Evolutionary conservation across 2,329 filamentous ascomycete species (phyloP), one percentile per base, ranked within the genome.

Genomic region (Fusarium duplospermum): DNA sequence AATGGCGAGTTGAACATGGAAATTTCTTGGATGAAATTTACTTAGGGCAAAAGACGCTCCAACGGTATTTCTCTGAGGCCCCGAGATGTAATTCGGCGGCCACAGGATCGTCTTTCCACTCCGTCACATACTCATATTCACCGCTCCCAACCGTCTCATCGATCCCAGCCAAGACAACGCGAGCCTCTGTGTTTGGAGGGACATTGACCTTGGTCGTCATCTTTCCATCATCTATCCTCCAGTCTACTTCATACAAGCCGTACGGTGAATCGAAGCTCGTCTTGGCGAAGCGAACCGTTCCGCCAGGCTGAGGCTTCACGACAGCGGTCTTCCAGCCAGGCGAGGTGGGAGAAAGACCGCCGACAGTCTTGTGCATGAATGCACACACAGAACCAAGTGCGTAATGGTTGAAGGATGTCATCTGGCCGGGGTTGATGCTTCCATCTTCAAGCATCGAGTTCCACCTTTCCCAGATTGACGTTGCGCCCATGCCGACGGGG

Each of bases 401-500:
- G 61, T 87, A 88, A 70, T 88, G 86, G 52, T 87, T 87, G 71
- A 86, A 86, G 10, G 84, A 86, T 0, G 85, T 87, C 86, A 88
- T 87, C 33, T 80, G 75, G 1, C 86, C 83, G 0, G 83, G 80
- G 67, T 87, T 87, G 9, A 87, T 77, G 1, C 71, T 80, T 0
- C 85, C 86, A 63, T 87, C 80, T 0, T 83, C 79, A 0, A 86
- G 75, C 54, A 87, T 79, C 38, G 82, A 84, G 67, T 88, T 84
- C 86, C 86, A 88, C 4, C 86, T 81, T 71, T 88, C 86, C 86
- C 86, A 88, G 0, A 84, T 85, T 0, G 86, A 87, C 0, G 86
- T 88, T 0, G 82, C 86, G 27, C 80, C 81, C 83, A 85, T 84
- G 2, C 80, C 81, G 14, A 88, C 83, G 4, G 84, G 85, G 68